Evolutionary conservation across 495 filamentous ascomycete genomes (phyloP).

Genomic region (Aspergillus carlsbadensis): DNA sequence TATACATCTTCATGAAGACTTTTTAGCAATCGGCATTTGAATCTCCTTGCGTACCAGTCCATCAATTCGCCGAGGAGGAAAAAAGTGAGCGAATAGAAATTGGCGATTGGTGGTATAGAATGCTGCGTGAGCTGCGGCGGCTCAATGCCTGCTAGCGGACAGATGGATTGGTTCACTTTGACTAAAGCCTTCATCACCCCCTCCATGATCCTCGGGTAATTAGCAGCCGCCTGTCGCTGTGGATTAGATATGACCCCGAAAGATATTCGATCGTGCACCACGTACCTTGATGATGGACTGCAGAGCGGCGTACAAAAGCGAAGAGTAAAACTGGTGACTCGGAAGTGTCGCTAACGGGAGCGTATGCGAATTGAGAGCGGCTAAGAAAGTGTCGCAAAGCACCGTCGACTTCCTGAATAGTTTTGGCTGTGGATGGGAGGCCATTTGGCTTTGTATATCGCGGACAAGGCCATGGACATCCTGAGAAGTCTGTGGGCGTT

Average conservation of each 20-base stretch:
- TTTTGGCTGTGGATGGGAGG: conserved; percentile 28
- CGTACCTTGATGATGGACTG: conserved; percentile 48
- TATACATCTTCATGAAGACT: conserved; percentile 48
- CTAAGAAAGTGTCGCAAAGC: conserved; percentile 37
- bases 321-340: conserved; percentile 35
- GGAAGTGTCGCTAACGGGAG: conserved; percentile 36
- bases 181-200: conserved; percentile 41
- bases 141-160: conserved; percentile 19
- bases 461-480: conserved; percentile 36
- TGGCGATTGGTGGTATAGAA: conserved; percentile 31
- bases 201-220: conserved; percentile 46
- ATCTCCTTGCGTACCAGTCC: conserved; percentile 45
- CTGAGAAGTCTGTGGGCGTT: conserved; percentile 31
- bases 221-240: conserved; percentile 38
- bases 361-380: conserved; percentile 38
- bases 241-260: background rate
- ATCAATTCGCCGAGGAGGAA: conserved; percentile 49
- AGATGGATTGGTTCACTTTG: conserved; percentile 42
- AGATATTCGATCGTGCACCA: background rate
- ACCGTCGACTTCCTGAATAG: conserved; percentile 30
- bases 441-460: conserved; percentile 32
- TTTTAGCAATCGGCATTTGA: conserved; percentile 41
- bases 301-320: conserved; percentile 46
- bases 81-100: conserved; percentile 45
- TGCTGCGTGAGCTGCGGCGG: conserved; percentile 20